Evolutionary conservation across 2,329 filamentous ascomycete genomes (phyloP).

Genomic region (Monosporascus sp.): DNA sequence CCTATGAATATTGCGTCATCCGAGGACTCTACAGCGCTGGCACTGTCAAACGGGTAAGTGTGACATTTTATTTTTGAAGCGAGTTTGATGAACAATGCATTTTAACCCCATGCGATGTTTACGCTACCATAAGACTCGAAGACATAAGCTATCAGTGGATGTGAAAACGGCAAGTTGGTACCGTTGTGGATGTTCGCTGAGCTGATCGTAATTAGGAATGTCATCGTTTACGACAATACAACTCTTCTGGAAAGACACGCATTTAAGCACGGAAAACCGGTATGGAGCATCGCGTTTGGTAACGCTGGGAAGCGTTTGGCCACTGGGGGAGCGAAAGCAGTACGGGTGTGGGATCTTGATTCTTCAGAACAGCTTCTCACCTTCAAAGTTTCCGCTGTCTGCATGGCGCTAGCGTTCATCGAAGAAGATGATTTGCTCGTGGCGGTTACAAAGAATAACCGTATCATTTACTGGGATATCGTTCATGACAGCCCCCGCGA

Average conservation of each 20-base stretch:
- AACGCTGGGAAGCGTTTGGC: conserved; percentile 8
- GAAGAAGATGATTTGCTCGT: conserved; percentile 5
- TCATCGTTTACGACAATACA: conserved; percentile 16
- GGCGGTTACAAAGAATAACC: conserved; percentile 1
- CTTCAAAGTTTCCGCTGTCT: conserved; percentile 7
- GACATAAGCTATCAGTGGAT: too few species aligned
- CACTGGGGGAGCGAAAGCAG: conserved; percentile 6
- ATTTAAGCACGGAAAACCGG: conserved; percentile 12
- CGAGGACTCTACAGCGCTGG: conserved; percentile 10
- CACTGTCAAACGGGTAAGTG: conserved; percentile 6
- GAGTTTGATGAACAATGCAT: too few species aligned
- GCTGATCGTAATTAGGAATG: background rate
- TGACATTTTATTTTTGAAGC: too few species aligned
- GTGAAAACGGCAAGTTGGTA: too few species aligned
- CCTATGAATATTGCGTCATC: conserved; percentile 5
- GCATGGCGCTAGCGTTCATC: conserved; percentile 6
- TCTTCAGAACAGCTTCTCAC: conserved; percentile 1
- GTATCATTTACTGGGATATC: conserved; percentile 7
- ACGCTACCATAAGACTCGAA: too few species aligned
- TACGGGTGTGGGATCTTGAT: conserved; percentile 11
- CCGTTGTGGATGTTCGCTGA: too few species aligned
- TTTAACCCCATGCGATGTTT: too few species aligned
- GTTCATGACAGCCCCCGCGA: background rate
- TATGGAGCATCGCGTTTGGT: conserved; percentile 15
- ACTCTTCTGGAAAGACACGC: conserved; percentile 12